Conservation (phyloP, 139 green algal genomes). For the Klebsormidium nitens region DNA sequence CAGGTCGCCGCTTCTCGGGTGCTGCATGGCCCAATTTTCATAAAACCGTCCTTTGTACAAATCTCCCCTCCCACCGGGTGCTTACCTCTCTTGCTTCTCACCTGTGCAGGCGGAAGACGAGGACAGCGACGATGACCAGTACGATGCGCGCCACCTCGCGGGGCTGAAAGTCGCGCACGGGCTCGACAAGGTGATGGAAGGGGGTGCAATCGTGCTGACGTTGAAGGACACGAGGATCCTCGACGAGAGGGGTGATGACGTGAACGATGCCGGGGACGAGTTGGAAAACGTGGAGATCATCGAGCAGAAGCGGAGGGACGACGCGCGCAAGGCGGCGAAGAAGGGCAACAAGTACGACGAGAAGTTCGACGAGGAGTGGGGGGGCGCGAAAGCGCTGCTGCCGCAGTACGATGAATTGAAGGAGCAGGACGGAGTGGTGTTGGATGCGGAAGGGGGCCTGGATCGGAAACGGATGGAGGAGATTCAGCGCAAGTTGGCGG, state of each 20-base stretch:
- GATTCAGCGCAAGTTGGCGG: not conserved
- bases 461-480: not conserved
- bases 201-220: conserved; percentile 28
- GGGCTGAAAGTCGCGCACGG: conserved; percentile 35
- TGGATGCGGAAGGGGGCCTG: too few species aligned
- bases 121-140: too few species aligned
- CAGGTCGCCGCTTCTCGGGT: too few species aligned
- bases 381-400: conserved; percentile 47
- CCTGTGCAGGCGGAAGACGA: conserved; percentile 3
- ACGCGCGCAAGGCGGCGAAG: conserved; percentile 55
- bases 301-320: conserved; percentile 65
- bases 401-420: conserved; percentile 85
- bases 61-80: too few species aligned
- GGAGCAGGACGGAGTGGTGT: conserved; percentile 52
- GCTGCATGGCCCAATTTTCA: too few species aligned
- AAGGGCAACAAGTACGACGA: conserved; percentile 41
- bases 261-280: conserved; percentile 53
- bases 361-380: conserved; percentile 1
- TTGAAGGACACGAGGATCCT: conserved; percentile 31
- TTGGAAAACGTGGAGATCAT: conserved; percentile 75
- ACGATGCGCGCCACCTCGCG: too few species aligned
- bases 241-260: conserved; percentile 9
- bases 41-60: too few species aligned
- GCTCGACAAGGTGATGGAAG: conserved; percentile 31
- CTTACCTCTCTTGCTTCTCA: too few species aligned